These are phyloP conservation scores for Venturia oleaginea DNA, from an alignment of 2,329 filamentous ascomycete species.

Conservation along the genomic window DNA sequence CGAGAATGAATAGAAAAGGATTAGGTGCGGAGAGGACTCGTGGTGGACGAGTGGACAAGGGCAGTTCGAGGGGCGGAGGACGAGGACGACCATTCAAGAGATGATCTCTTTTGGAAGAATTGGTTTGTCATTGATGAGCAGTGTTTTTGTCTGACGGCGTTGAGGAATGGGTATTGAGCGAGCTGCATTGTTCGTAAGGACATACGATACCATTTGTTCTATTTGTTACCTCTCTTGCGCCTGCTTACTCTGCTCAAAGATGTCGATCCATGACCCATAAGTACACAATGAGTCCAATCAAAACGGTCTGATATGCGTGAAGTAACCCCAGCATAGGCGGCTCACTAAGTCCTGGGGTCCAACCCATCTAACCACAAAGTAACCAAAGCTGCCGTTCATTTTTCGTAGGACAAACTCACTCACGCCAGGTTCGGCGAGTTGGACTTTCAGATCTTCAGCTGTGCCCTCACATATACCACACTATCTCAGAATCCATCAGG, in stretches of 20 bases:
- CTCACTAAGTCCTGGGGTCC: too few relatives aligned
- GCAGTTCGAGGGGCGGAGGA: neutral
- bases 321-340: too few relatives aligned
- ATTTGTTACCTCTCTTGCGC: neutral
- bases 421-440: too few relatives aligned
- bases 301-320: too few relatives aligned
- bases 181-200: neutral
- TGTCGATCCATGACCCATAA: too few relatives aligned
- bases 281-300: too few relatives aligned
- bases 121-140: neutral
- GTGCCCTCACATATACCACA: too few relatives aligned
- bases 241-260: neutral
- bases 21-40: conserved; percentile 12
- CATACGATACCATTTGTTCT: neutral
- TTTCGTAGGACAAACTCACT: too few relatives aligned
- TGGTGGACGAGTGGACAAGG: conserved; percentile 1
- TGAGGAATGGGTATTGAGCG: conserved; percentile 1
- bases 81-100: neutral
- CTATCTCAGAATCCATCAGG: too few relatives aligned
- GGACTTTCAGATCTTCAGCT: too few relatives aligned
- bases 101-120: neutral
- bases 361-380: too few relatives aligned
- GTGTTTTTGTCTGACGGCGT: neutral
- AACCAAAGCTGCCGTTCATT: too few relatives aligned
- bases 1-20: conserved; percentile 14